Evolutionary conservation across 1,284 basidiomycete genomes (phyloP).

Genomic region (Schizopora paradoxa): DNA sequence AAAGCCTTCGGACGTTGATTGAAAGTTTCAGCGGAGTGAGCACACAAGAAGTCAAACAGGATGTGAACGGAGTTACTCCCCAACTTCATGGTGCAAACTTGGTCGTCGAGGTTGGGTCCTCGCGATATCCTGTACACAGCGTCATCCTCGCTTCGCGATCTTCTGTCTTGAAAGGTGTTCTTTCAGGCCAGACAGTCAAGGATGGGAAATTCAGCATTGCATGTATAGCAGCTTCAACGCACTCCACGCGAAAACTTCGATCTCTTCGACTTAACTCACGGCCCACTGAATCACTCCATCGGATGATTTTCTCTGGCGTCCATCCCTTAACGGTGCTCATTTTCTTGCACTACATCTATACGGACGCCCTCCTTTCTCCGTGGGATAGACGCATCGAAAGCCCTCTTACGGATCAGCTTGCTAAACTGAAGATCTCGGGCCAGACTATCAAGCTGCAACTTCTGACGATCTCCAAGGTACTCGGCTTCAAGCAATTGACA

Average conservation of each 20-base stretch:
- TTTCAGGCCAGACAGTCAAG: conserved; percentile 30
- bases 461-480: conserved; percentile 43
- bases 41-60: conserved; percentile 25
- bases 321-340: conserved; percentile 69
- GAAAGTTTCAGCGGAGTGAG: conserved; percentile 18
- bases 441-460: conserved; percentile 60
- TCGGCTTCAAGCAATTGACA: conserved; percentile 51
- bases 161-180: conserved; percentile 39
- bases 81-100: conserved; percentile 68
- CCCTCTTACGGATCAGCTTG: conserved; percentile 40
- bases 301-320: conserved; percentile 44
- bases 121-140: conserved; percentile 53
- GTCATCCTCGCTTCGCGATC: conserved; percentile 63
- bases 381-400: conserved; percentile 78
- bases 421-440: conserved; percentile 33
- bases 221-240: neutral
- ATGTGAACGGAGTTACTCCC: conserved; percentile 22
- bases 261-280: conserved; percentile 17
- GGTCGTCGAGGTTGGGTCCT: conserved; percentile 35
- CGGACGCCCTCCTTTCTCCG: conserved; percentile 76
- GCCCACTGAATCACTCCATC: conserved; percentile 7
- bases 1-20: conserved; percentile 31
- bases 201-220: conserved; percentile 22
- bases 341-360: conserved; percentile 83
- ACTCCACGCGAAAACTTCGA: neutral